Evolutionary conservation across 306 rosid genomes (phyloP).

Genomic region (Alnus rubra): DNA sequence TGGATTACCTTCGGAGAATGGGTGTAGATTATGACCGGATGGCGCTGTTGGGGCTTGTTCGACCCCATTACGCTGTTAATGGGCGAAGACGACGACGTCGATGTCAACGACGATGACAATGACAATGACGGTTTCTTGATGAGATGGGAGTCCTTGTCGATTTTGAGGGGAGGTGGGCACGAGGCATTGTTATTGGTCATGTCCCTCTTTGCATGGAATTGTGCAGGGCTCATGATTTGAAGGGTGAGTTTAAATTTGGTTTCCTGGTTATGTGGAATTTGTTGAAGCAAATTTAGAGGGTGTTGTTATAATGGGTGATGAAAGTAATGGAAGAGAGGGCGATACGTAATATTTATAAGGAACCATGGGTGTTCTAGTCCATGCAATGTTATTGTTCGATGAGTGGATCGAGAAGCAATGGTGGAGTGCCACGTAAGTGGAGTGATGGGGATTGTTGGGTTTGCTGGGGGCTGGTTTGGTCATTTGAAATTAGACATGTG

Average conservation of each 20-base stretch:
- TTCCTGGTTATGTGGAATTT: neutral
- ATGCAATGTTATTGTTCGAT: neutral
- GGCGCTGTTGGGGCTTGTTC: conserved; percentile 50
- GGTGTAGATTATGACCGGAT: conserved; percentile 77
- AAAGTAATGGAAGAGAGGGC: too few relatives aligned
- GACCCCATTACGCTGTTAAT: conserved; percentile 13
- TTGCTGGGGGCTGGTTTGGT: too few relatives aligned
- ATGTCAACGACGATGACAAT: neutral
- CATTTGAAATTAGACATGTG: neutral
- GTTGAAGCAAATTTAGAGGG: conserved; percentile 3
- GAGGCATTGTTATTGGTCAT: conserved; percentile 24
- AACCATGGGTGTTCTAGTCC: too few relatives aligned
- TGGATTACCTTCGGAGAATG: conserved; percentile 81
- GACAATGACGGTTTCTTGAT: conserved; percentile 42
- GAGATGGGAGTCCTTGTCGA: conserved; percentile 62
- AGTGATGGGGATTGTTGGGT: neutral
- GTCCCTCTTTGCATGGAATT: conserved; percentile 39
- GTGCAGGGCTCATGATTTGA: conserved; percentile 45
- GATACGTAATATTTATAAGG: too few relatives aligned
- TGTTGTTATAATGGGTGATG: too few relatives aligned
- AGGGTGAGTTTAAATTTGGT: neutral
- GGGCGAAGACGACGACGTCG: conserved; percentile 18
- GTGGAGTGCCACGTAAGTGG: neutral
- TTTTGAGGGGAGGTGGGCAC: conserved; percentile 59
- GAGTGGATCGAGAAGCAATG: neutral